Evolutionary conservation across 208 protist species (phyloP).

Genomic region (Wallacemonas sp.): DNA sequence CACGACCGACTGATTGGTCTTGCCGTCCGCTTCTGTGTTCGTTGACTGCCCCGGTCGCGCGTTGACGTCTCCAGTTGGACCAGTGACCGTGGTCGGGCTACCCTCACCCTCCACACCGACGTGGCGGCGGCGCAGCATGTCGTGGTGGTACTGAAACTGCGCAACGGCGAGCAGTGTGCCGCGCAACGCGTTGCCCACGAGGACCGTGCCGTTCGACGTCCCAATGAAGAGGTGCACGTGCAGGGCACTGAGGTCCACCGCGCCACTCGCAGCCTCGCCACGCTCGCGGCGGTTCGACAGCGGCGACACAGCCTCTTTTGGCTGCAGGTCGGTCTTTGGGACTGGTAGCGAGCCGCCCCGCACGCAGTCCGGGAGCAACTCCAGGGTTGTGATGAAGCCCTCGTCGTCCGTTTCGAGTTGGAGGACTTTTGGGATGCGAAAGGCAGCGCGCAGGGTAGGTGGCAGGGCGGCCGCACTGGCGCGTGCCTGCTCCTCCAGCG

Average conservation of each 20-base stretch:
- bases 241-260: constrained; percentile 18
- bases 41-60: no score
- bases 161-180: constrained; percentile 73
- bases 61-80: no score
- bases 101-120: constrained; percentile 13
- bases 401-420: constrained; percentile 67
- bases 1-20: constrained; percentile 42
- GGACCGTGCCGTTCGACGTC: constrained; percentile 74
- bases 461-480: neutral
- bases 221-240: constrained; percentile 87
- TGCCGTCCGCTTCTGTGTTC: neutral
- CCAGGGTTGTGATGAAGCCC: constrained; percentile 59
- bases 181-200: constrained; percentile 79
- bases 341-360: neutral
- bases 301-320: constrained; percentile 8
- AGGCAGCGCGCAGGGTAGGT: constrained; percentile 28
- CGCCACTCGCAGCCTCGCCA: neutral
- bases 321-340: neutral
- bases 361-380: constrained; percentile 46
- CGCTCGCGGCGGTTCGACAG: neutral
- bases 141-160: constrained; percentile 56
- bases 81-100: no score
- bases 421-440: constrained; percentile 54
- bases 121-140: constrained; percentile 18
- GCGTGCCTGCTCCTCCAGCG: constrained; percentile 1